phyloP scores from a whole-genome alignment of 129 eudicot species.

The Escallonia rubra region DNA sequence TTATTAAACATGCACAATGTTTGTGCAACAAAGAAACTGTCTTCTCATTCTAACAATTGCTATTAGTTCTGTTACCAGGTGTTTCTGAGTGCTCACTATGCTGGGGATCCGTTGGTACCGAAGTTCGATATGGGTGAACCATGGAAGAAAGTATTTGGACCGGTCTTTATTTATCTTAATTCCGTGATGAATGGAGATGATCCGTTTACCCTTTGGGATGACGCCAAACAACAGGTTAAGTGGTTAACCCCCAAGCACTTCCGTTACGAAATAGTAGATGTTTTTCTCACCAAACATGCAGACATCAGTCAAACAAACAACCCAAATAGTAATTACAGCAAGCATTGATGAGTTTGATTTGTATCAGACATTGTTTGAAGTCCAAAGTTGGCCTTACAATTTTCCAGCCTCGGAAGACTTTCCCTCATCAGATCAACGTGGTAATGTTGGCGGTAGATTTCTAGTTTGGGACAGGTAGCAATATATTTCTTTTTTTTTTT shows the following conservation, averaged over 20 bases:
- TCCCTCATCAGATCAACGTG: constrained; percentile 58
- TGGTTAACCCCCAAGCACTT: background rate
- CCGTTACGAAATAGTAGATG: background rate
- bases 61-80: constrained; percentile 31
- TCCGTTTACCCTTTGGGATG: constrained; percentile 72
- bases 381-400: constrained; percentile 76
- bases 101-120: constrained; percentile 69
- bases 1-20: background rate
- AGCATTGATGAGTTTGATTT: constrained; percentile 11
- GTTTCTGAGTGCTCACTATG: constrained; percentile 85
- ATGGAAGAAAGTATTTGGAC: constrained; percentile 95
- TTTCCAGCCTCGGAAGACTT: constrained; percentile 81
- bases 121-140: constrained; percentile 75
- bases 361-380: constrained; percentile 56
- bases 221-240: constrained; percentile 77
- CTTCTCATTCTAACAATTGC: background rate
- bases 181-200: constrained; percentile 41
- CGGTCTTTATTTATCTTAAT: constrained; percentile 74
- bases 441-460: constrained; percentile 60
- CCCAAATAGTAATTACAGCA: background rate
- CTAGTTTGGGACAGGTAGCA: constrained; percentile 69
- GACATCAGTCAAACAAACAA: too few relatives aligned
- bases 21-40: background rate
- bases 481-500: background rate
- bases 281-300: background rate